These are phyloP conservation scores for Fraxinus pennsylvanica DNA, from an alignment of 257 asterid species.

Conservation along the genomic window DNA sequence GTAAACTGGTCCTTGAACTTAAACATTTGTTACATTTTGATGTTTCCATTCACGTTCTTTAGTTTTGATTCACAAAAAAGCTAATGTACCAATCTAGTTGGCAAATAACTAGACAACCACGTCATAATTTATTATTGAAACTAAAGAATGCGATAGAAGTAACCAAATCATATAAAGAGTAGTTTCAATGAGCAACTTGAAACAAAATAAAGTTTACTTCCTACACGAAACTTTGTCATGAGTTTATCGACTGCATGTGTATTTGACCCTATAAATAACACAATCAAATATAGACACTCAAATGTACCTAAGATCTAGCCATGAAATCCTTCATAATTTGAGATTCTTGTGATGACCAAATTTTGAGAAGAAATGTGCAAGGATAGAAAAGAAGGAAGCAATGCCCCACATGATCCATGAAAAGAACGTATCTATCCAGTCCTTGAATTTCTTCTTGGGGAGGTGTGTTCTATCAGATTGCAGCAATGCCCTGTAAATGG, in stretches of 20 bases:
- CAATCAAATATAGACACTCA: background rate
- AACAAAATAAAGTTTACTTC: no score
- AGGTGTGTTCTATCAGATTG: conserved; percentile 59
- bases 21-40: no score
- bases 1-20: no score
- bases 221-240: no score
- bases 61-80: no score
- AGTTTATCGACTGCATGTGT: no score
- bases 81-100: no score
- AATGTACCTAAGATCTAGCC: background rate
- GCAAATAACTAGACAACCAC: no score
- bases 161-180: background rate
- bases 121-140: background rate
- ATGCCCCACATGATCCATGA: conserved; percentile 51
- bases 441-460: conserved; percentile 48
- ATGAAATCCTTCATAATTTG: conserved; percentile 19
- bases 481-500: conserved; percentile 55
- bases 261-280: no score
- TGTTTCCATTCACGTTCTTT: no score
- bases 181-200: background rate
- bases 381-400: conserved; percentile 49
- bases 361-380: conserved; percentile 52
- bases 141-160: background rate
- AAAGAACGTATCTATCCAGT: conserved; percentile 28
- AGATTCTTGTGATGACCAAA: conserved; percentile 38